Evolutionary conservation across 495 filamentous ascomycete species (phyloP), one percentile per base, ranked within the genome.

Genomic region (Talaromyces nanjingensis): DNA sequence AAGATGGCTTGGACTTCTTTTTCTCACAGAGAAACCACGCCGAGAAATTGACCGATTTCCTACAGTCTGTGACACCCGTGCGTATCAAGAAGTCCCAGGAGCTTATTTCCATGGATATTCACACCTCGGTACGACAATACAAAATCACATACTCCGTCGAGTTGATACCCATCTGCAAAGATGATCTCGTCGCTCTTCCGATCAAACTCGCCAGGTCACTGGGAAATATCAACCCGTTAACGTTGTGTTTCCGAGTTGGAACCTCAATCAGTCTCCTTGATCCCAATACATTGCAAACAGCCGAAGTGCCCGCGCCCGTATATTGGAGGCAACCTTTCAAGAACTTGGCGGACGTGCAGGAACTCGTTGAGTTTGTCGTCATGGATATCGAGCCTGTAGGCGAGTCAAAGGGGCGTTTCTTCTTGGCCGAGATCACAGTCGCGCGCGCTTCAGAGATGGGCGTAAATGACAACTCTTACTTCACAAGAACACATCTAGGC

Each of bases 1-100:
- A 89, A 72, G 88, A 96, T 69, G 96, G 96, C 20, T 84, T 99
- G 54, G 96, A 99, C 71, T 99, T 99, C 73, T 98, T 86, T 81
- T 99, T 90, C 70, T 79, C 89, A 0, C 87, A 90, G 47, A 80
- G 92, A 64, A 98, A 97, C 69, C 90, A 96, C 65, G 94, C 93
- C 4, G 92, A 96, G 65, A 92, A 89, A 68, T 93, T 98, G 73
- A 84, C 96, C 60, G 89, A 96, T 71, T 98, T 98, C 76, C 76
- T 98, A 7, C 84, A 82, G 59, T 91, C 91, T 0, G 90, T 93
- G 6, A 84, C 87, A 0, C 96, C 94, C 14, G 80, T 91, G 8
- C 81, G 84, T 59, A 76, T 83, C n/a, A 96, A 93, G 73, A 93
- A 93, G 69, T 91, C 89, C 4, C 89, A 92, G 65, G 90, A 97